Evolutionary conservation across 1,284 basidiomycete genomes (phyloP), one percentile per base, ranked within the genome.

Genomic region (Apiotrichum montevideense): DNA sequence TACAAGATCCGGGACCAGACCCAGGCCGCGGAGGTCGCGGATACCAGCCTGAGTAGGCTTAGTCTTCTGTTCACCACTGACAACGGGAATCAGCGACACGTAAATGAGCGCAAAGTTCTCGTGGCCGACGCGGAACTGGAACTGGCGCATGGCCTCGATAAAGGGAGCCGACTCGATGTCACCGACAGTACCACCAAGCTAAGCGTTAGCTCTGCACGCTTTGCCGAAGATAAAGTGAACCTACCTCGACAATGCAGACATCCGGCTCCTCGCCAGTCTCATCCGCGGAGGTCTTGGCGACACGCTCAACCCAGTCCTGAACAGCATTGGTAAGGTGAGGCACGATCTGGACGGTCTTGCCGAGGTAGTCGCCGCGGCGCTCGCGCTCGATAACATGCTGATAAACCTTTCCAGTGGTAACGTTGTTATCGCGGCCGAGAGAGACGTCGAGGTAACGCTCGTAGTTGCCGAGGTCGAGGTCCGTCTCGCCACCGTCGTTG

Each of bases 31-130:
- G 39, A 98, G 79, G 59, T 94, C 94, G 65, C 96, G 88, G 15
- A 98, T 88, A 43, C 93, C 95, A 14, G 95, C 96, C 76, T 98
- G 95, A 0, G 95, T 99, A 3, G 95, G 95, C 76, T 98, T 98
- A 7, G 95, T 99, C 79, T 99, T 99, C 72, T 98, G 95, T 76
- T 99, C 95, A 55, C 96, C 95, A 57, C 96, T 91, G 80, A 99
- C 90, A 66, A 97, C 90, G 14, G 95, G 95, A 6, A 98, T 93
- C 41, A 99, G 85, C n/a, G 90, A 94, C 58, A 99, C 95, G 69
- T 98, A 95, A 63, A 98, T 88, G 53, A 98, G 84, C 1, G 95
- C 95, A 77, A 98, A 98, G 79, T 98, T 98, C 60, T 94, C 90
- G 70, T 90, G 85, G 29, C 95, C 95, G 34, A 98, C 95, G 56